Evolutionary conservation across 805 yeast genomes (phyloP).

Genomic region (Candida fluviatilis): DNA sequence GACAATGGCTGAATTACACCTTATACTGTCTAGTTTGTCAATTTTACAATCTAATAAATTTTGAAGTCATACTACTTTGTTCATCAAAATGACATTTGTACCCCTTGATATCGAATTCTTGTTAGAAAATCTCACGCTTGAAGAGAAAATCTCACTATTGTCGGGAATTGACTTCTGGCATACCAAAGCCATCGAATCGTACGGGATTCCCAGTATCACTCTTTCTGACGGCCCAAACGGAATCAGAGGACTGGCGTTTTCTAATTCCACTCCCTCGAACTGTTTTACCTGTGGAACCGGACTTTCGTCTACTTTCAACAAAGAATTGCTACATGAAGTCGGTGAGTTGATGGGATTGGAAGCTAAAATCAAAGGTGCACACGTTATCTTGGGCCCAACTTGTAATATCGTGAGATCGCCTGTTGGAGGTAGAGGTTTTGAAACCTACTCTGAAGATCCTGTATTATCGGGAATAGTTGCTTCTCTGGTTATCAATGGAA

Average conservation of each 20-base stretch:
- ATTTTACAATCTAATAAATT: too few species aligned
- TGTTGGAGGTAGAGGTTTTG: conserved; percentile 60
- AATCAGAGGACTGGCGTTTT: conserved; percentile 53
- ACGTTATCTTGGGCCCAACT: conserved; percentile 34
- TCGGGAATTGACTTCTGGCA: conserved; percentile 49
- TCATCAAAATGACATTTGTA: background rate
- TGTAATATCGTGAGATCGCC: conserved; percentile 55
- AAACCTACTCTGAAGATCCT: conserved; percentile 62
- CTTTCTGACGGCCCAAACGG: conserved; percentile 63
- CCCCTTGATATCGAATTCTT: conserved; percentile 27
- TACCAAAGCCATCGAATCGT: conserved; percentile 37
- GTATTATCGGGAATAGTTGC: conserved; percentile 43
- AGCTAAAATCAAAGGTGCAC: conserved; percentile 51
- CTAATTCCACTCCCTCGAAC: conserved; percentile 49
- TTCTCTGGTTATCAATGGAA: conserved; percentile 49
- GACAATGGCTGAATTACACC: too few species aligned
- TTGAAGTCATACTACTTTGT: too few species aligned
- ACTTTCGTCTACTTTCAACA: conserved; percentile 53
- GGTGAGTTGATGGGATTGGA: conserved; percentile 53
- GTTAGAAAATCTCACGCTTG: conserved; percentile 26
- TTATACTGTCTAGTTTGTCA: too few species aligned
- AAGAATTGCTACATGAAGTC: conserved; percentile 43
- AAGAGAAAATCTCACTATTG: conserved; percentile 32
- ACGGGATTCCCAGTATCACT: conserved; percentile 46
- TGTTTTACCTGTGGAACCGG: conserved; percentile 62